Evolutionary conservation across 2,329 filamentous ascomycete species (phyloP), one percentile per base, ranked within the genome.

Genomic region (Lecanicillium sp.): DNA sequence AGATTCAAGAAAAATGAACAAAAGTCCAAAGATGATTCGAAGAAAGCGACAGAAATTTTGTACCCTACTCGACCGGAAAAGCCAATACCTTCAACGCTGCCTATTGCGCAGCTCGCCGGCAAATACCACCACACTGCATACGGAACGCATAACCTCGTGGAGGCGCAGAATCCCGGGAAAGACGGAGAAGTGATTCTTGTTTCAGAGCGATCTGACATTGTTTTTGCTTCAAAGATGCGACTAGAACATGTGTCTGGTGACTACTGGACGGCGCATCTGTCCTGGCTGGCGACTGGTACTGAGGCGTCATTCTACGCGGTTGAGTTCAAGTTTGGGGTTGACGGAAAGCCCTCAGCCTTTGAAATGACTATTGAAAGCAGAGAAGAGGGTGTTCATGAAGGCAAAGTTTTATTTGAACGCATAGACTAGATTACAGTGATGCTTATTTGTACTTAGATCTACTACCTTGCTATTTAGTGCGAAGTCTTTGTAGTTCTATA

Each of bases 221-320:
- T 37, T 28, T 30, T 30, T 12, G 9, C 25, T 5, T 29, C 14
- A 15, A 30, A 12, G 35, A 17, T 29, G 35, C 35, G 29, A 4
- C n/a, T 37, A 17, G 35, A 37, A 17, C 35, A 37, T n/a, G 35
- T 29, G 12, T 37, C 35, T 18, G 35, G 35, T 13, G 35, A 37
- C 12, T 37, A 18, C 13, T 37, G 35, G 35, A 13, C 19, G 11
- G 25, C 35, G 4, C 14, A 13, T 4, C 3, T 4, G 4, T 19
- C 11, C 3, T 37, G 35, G 35, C 35, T 37, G 8, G 25, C 28
- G 5, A 37, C 35, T 4, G 35, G 25, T 13, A 37, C 22, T 4
- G 2, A 12, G 11, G 25, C 19, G 12, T 13, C 25, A 8, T 30
- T 15, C 15, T 17, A 37, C 13, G 22, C 16, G 4, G 35, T 28